Evolutionary conservation across 345 rosid genomes (phyloP).

Genomic region (Lagerstroemia speciosa): DNA sequence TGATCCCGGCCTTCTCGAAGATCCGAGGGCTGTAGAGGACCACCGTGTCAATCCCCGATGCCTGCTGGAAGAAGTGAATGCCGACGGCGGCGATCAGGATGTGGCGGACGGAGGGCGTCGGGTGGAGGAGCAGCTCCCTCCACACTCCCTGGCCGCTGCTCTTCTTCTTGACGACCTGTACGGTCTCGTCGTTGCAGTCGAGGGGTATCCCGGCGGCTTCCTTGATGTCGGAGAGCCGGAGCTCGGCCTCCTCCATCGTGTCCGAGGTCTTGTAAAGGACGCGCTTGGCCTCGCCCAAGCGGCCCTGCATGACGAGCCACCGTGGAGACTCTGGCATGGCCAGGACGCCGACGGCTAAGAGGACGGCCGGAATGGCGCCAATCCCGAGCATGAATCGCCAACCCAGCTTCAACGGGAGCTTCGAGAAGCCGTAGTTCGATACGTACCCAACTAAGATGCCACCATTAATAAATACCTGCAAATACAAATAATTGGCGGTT

Average conservation of each 20-base stretch:
- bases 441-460: constrained; percentile 68
- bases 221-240: constrained; percentile 65
- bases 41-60: constrained; percentile 66
- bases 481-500: too few species aligned
- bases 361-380: constrained; percentile 57
- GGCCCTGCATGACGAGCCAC: constrained; percentile 89
- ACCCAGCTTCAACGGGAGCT: constrained; percentile 38
- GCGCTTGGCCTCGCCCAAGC: constrained; percentile 59
- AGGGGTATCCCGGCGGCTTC: constrained; percentile 66
- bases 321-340: constrained; percentile 94
- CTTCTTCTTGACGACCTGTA: constrained; percentile 11
- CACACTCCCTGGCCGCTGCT: constrained; percentile 57
- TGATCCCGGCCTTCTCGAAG: constrained; percentile 60
- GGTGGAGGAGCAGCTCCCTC: constrained; percentile 50
- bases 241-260: constrained; percentile 40
- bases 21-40: constrained; percentile 64
- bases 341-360: constrained; percentile 47
- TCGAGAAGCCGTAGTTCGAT: constrained; percentile 65
- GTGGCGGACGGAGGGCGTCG: constrained; percentile 53
- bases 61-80: constrained; percentile 65
- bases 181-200: constrained; percentile 69
- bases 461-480: constrained; percentile 65
- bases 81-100: constrained; percentile 45
- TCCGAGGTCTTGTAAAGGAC: constrained; percentile 77
- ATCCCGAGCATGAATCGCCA: constrained; percentile 85